Base-by-base conservation (phyloP, 768 basidiomycete species). In the Macrocybe gigantea region DNA sequence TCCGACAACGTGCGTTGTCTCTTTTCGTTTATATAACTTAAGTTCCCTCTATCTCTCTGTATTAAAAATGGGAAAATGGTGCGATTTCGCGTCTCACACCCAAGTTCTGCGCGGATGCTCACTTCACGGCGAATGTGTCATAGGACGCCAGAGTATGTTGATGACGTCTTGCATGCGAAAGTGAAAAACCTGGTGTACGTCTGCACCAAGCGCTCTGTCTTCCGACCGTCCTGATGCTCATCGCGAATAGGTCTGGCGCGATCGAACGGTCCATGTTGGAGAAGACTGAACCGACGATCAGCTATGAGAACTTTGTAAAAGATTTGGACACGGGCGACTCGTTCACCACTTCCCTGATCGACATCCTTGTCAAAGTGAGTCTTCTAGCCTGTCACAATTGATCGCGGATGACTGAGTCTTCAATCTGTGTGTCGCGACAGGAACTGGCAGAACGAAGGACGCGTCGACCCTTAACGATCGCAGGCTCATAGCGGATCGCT, bases 261-360 rank as follows among this genome's bases (percentile, higher is more conserved):
- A 81, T 89, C 53, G 80, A 79, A 55, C 75, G 88, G 47, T 70
- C 80, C 29, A 75, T 74, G 50, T 72, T 86, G 29, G 88, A 89
- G 60, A 79, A 80, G 53, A 58, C 58, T 33, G 83, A 85, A 56
- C 75, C 83, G 3, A 65, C 67, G 36, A 88, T 90, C 52, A 81
- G 71, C 46, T 90, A 86, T 59, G 83, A 89, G 62, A 64, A 75
- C 30, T 89, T 91, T 53, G 83, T 89, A 13, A 77, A 83, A 54
- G 85, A 88, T 30, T 68, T 91, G 42, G 87, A 90, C 59, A 75
- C 75, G 15, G 88, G 87, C 11, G 88, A 91, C 60, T 82, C 85
- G 1, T 90, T 91, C 63, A 89, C 88, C 0, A 78, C 87, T 5
- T 76, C 83, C 0, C 60, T 91, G 43, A 67, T 89, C 49, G 88